Conservation (phyloP, 208 protist genomes). For the Trypanosoma avium region DNA sequence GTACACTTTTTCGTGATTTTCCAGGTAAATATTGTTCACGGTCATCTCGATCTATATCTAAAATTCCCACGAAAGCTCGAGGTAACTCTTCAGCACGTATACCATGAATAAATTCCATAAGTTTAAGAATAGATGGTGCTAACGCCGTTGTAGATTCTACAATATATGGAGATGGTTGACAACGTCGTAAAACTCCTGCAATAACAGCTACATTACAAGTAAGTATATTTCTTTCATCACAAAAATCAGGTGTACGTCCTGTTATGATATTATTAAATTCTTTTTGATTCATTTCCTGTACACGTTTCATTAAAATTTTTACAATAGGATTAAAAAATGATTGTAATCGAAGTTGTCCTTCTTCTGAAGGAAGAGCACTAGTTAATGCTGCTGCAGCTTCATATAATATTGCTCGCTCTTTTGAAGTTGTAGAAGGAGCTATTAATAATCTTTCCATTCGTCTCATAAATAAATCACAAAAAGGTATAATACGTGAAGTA, state of each 20-base stretch:
- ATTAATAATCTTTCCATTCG: conserved; percentile 57
- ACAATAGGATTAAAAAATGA: conserved; percentile 62
- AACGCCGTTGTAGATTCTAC: conserved; percentile 42
- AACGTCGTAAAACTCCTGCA: conserved; percentile 62
- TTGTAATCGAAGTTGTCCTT: conserved; percentile 48
- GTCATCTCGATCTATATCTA: conserved; percentile 38
- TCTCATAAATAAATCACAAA: conserved; percentile 27
- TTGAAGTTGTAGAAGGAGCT: conserved; percentile 8
- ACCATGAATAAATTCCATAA: conserved; percentile 53
- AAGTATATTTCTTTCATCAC: conserved; percentile 35
- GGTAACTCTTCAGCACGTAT: conserved; percentile 50
- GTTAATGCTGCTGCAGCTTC: conserved; percentile 68
- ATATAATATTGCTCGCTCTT: conserved; percentile 62
- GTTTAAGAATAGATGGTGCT: conserved; percentile 31
- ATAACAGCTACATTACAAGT: conserved; percentile 49
- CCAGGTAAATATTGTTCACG: conserved; percentile 53
- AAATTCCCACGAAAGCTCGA: conserved; percentile 32
- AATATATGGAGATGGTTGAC: conserved; percentile 46
- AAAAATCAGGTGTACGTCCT: conserved; percentile 16
- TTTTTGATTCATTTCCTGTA: conserved; percentile 32
- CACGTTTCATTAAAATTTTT: conserved; percentile 32
- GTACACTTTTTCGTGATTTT: conserved; percentile 32
- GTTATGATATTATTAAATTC: conserved; percentile 65
- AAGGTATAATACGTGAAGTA: conserved; percentile 32
- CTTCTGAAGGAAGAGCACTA: conserved; percentile 33